These are phyloP conservation scores for Isoetes taiwanensis DNA, from an alignment of 75 land plant genomes.

Conservation along the genomic window DNA sequence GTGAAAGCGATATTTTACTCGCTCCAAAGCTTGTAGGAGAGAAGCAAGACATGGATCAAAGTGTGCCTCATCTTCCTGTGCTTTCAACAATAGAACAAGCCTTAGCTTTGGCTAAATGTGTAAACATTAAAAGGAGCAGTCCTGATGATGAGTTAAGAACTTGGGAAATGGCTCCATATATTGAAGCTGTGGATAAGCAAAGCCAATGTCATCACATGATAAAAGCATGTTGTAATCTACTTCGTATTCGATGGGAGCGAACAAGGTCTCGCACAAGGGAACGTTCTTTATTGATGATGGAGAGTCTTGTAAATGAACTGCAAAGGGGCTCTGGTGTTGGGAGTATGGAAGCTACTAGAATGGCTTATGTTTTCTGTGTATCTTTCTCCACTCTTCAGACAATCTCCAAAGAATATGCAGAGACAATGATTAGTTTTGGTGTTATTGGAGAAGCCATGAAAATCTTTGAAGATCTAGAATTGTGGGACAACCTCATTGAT, in stretches of 20 bases:
- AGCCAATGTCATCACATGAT: conserved; percentile 35
- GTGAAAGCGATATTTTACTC: conserved; percentile 46
- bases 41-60: no score
- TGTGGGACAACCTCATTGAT: conserved; percentile 87
- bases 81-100: conserved; percentile 55
- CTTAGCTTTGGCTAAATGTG: conserved; percentile 54
- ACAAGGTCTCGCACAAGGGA: conserved; percentile 66
- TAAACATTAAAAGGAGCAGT: conserved; percentile 41
- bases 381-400: conserved; percentile 51
- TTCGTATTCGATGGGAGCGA: conserved; percentile 82
- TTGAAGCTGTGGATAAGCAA: conserved; percentile 77
- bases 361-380: conserved; percentile 51
- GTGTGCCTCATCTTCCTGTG: no score
- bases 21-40: conserved; percentile 45
- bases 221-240: conserved; percentile 43
- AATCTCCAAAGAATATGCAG: conserved; percentile 60
- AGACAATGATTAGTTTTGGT: conserved; percentile 68
- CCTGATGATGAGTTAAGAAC: conserved; percentile 77
- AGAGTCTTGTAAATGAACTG: conserved; percentile 46
- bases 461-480: conserved; percentile 79
- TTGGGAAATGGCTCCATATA: conserved; percentile 90
- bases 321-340: conserved; percentile 21
- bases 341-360: conserved; percentile 37
- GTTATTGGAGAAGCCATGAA: conserved; percentile 78
- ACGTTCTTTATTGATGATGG: conserved; percentile 81